Conservation (phyloP, 2,329 filamentous ascomycete species). For the Penicillium sp. region DNA sequence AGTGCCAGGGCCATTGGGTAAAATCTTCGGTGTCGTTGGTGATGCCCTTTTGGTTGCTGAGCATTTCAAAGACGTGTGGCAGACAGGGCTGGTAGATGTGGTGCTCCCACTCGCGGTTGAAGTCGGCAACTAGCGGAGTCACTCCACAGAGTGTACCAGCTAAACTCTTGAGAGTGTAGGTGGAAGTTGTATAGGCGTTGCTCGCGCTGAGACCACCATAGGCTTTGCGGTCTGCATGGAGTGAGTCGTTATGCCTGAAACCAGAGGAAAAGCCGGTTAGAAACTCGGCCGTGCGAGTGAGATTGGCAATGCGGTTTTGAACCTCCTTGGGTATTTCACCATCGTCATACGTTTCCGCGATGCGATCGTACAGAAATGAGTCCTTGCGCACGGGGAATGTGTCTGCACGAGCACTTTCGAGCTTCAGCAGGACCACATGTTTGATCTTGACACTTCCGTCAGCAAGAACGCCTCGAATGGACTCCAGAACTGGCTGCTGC, state of each 20-base stretch:
- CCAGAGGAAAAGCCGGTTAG: constrained; percentile 23
- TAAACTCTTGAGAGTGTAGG: constrained; percentile 48
- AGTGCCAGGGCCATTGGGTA: constrained; percentile 28
- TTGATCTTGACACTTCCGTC: constrained; percentile 37
- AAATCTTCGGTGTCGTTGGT: constrained; percentile 20
- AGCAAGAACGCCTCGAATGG: constrained; percentile 23
- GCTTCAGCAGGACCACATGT: constrained; percentile 43
- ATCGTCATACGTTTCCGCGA: constrained; percentile 38
- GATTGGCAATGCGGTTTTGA: constrained; percentile 20
- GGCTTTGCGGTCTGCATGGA: constrained; percentile 8
- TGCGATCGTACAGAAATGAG: constrained; percentile 31
- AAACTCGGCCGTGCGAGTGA: constrained; percentile 26
- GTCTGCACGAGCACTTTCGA: constrained; percentile 48
- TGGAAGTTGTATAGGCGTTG: constrained; percentile 42
- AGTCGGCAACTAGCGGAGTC: constrained; percentile 42
- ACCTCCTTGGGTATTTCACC: constrained; percentile 34
- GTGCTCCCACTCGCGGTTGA: constrained; percentile 42
- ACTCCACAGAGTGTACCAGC: constrained; percentile 43
- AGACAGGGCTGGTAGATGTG: constrained; percentile 48
- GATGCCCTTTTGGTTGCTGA: constrained; percentile 17
- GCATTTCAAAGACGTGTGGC: constrained; percentile 32
- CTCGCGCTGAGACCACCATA: constrained; percentile 45
- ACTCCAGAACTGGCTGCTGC: constrained; percentile 11
- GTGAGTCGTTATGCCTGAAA: constrained; percentile 14
- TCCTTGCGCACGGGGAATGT: constrained; percentile 46